Conservation (phyloP, 2,329 filamentous ascomycete genomes). For the Huntiella omanensis region DNA sequence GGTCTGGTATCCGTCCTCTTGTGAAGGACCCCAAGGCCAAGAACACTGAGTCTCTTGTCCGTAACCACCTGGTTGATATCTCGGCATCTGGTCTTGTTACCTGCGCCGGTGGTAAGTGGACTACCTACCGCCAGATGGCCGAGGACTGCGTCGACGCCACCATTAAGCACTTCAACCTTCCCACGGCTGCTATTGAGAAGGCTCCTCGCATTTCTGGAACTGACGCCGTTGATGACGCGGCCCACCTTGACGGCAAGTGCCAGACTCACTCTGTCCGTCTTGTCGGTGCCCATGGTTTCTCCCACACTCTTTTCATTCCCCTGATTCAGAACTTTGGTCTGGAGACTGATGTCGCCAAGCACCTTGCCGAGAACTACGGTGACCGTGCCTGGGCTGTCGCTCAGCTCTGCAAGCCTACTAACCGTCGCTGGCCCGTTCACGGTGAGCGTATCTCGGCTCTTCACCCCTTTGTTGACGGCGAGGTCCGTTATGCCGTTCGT, state of each 20-base stretch:
- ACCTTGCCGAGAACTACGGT: conserved; percentile 73
- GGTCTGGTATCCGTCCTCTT: conserved; percentile 73
- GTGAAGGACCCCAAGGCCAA: conserved; percentile 72
- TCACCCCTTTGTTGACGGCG: conserved; percentile 83
- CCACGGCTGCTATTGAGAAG: conserved; percentile 35
- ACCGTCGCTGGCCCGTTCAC: conserved; percentile 62
- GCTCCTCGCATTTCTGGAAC: conserved; percentile 52
- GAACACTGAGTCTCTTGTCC: conserved; percentile 73
- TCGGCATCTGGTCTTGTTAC: conserved; percentile 68
- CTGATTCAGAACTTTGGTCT: conserved; percentile 84
- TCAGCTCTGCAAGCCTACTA: conserved; percentile 56
- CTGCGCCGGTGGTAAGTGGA: conserved; percentile 82
- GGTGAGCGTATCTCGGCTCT: conserved; percentile 62
- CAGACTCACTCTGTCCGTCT: conserved; percentile 70
- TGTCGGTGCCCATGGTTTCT: conserved; percentile 71
- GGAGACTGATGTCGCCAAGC: conserved; percentile 80
- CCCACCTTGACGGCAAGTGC: conserved; percentile 45
- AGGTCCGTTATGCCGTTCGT: conserved; percentile 70
- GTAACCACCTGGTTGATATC: conserved; percentile 66
- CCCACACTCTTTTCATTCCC: conserved; percentile 81
- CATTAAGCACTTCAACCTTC: conserved; percentile 46
- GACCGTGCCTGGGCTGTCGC: conserved; percentile 86
- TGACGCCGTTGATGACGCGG: conserved; percentile 50
- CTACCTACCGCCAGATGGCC: conserved; percentile 82
- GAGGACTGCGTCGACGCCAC: conserved; percentile 76